A percentile compares a stretch with the other conserved stretches of the same genome.
Evolutionary conservation across 768 basidiomycete genomes (phyloP).

Genomic region (Hypsizygus marmoreus): DNA sequence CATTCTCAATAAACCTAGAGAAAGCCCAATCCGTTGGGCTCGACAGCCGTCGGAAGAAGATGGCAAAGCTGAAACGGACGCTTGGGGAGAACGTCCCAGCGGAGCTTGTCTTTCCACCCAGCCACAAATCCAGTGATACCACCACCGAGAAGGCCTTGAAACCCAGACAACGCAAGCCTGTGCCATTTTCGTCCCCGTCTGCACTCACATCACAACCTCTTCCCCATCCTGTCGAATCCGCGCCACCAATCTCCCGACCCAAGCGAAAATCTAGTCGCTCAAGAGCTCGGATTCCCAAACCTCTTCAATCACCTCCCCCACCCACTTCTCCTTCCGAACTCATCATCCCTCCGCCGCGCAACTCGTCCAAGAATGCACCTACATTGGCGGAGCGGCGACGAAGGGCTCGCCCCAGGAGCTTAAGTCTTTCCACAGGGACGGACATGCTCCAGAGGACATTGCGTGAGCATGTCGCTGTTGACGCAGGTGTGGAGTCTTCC

Average conservation of each 20-base stretch:
- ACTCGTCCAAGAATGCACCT: background rate
- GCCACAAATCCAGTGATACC: background rate
- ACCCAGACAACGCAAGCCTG: slow-evolving; percentile 1
- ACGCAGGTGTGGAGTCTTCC: slow-evolving; percentile 1
- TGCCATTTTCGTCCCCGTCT: background rate
- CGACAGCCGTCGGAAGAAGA: slow-evolving; percentile 38
- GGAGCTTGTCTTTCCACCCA: slow-evolving; percentile 42
- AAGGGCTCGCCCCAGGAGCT: slow-evolving; percentile 16
- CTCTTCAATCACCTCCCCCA: background rate
- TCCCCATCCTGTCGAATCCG: background rate
- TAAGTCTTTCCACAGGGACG: slow-evolving; percentile 16
- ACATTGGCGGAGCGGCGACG: slow-evolving; percentile 16
- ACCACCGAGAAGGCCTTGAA: background rate
- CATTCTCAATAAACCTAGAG: slow-evolving; percentile 20
- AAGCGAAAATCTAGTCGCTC: background rate
- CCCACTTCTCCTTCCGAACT: background rate
- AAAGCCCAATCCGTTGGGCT: slow-evolving; percentile 26
- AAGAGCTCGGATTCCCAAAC: background rate
- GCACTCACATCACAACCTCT: background rate
- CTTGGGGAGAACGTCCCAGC: slow-evolving; percentile 54
- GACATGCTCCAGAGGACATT: slow-evolving; percentile 4
- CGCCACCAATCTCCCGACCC: slow-evolving; percentile 12
- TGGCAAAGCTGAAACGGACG: slow-evolving; percentile 53
- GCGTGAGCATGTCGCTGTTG: background rate
- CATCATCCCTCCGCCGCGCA: background rate